These are phyloP conservation scores for barley (Hordeum vulgare) DNA, from an alignment of 176 grass and related monocot genomes.

Conservation along the genomic window MorexV3_pseudomolecules_assembly NC_058519.1:494447929-494448428, in stretches of 20 bases:
- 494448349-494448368: background rate
- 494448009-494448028: conserved; percentile 4
- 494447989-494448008: conserved; percentile 11
- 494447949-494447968: conserved; percentile 17
- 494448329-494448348: conserved; percentile 10
- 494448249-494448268: conserved; percentile 45
- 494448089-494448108: conserved; percentile 21
- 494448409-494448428: too few relatives aligned
- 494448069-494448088: conserved; percentile 11
- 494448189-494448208: background rate
- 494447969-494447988: conserved; percentile 25
- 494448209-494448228: background rate
- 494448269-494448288: conserved; percentile 58
- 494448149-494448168: background rate
- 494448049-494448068: conserved; percentile 37
- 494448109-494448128: conserved; percentile 33
- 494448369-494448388: background rate
- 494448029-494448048: conserved; percentile 35
- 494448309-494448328: conserved; percentile 12
- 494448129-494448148: conserved; percentile 38
- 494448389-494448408: too few relatives aligned
- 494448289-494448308: background rate
- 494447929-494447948: conserved; percentile 63
- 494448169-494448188: background rate
- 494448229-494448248: conserved; percentile 43